These are phyloP conservation scores for Magnaporthales sp. DNA, from an alignment of 2,329 filamentous ascomycete genomes.

Conservation along the genomic window DNA sequence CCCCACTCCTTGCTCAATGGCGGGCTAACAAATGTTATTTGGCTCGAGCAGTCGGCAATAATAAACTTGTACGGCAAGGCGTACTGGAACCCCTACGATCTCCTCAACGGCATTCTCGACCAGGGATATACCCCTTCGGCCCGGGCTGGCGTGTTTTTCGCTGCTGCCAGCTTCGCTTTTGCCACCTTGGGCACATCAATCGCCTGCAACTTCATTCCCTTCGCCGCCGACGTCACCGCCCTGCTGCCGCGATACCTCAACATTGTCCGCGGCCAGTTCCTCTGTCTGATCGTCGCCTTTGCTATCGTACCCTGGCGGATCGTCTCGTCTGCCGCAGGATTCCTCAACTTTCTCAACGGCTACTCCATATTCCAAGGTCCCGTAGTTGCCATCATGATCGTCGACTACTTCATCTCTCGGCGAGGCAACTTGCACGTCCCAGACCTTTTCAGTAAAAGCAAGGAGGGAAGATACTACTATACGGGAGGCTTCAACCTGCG, in stretches of 20 bases:
- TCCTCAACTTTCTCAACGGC: constrained; percentile 14
- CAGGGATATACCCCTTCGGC: constrained; percentile 10
- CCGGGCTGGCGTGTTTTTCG: constrained; percentile 14
- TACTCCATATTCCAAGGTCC: constrained; percentile 15
- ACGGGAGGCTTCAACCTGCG: constrained; percentile 1
- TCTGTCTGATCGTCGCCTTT: constrained; percentile 12
- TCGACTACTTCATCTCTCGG: not conserved
- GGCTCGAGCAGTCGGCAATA: constrained; percentile 19
- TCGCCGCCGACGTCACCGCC: constrained; percentile 26
- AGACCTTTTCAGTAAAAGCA: not conserved
- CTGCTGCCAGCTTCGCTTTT: constrained; percentile 12
- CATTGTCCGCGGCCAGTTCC: constrained; percentile 23
- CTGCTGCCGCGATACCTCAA: constrained; percentile 25
- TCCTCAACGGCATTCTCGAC: constrained; percentile 14
- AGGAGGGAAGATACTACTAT: not conserved
- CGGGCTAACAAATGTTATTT: not conserved
- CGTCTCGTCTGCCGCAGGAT: constrained; percentile 13
- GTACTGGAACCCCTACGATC: constrained; percentile 16
- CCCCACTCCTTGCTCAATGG: not conserved
- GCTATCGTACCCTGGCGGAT: constrained; percentile 17
- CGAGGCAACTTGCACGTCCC: not conserved
- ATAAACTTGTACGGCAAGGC: constrained; percentile 29
- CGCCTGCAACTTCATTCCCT: constrained; percentile 26
- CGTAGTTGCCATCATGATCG: not conserved
- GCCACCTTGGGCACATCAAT: constrained; percentile 15